phyloP scores from a whole-genome alignment of 192 early-diverging fungal species.

The Coemansia sp. region DNA sequence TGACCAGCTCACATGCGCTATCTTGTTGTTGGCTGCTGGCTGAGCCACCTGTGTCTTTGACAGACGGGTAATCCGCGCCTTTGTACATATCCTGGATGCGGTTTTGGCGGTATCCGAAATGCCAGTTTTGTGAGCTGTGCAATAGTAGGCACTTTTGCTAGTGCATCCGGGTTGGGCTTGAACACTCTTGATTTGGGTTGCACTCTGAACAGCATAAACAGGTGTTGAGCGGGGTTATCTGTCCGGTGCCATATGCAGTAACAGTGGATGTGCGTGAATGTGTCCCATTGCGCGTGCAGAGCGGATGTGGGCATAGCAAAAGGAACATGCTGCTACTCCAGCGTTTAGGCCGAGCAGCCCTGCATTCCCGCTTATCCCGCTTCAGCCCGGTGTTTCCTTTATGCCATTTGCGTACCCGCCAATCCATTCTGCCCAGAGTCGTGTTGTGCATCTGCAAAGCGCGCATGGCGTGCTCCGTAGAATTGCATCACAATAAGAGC shows the following conservation, averaged over 20 bases:
- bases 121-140: neutral
- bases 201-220: neutral
- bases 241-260: constrained; percentile 8
- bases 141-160: neutral
- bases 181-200: neutral
- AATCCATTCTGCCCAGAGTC: neutral
- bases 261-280: neutral
- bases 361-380: constrained; percentile 6
- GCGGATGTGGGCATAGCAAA: neutral
- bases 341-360: neutral
- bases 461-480: constrained; percentile 13
- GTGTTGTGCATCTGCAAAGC: constrained; percentile 12
- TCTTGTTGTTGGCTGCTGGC: neutral
- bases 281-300: neutral
- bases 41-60: neutral
- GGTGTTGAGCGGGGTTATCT: neutral
- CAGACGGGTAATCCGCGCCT: neutral
- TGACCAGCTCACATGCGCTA: neutral
- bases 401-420: neutral
- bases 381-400: neutral
- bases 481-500: constrained; percentile 7
- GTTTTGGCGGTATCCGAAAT: neutral
- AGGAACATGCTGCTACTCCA: neutral
- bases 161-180: neutral
- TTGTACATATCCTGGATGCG: neutral